A percentile compares a stretch with the other conserved stretches of the same genome.
These are phyloP conservation scores for Lentinula raphanica DNA, from an alignment of 768 basidiomycete genomes.

Conservation along the genomic window DNA sequence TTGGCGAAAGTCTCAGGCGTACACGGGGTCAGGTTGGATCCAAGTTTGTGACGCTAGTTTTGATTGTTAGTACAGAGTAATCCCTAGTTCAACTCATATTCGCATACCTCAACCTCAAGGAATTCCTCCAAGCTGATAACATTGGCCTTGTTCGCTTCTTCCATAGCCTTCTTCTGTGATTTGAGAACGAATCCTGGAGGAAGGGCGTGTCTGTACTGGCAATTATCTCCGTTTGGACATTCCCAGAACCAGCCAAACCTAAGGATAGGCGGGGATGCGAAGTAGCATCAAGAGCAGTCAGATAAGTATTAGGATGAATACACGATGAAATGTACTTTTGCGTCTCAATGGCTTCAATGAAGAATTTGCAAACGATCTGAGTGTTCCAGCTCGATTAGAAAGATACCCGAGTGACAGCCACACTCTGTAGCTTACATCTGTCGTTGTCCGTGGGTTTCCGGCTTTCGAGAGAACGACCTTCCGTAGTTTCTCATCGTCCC, in stretches of 20 bases:
- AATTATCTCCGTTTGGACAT: slow-evolving; percentile 82
- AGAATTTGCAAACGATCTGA: slow-evolving; percentile 96
- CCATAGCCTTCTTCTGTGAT: slow-evolving; percentile 86
- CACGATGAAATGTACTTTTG: slow-evolving; percentile 51
- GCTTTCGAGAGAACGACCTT: slow-evolving; percentile 83
- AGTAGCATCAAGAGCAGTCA: neutral
- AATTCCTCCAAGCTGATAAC: slow-evolving; percentile 94
- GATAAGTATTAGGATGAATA: too few species aligned
- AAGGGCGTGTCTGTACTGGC: slow-evolving; percentile 92
- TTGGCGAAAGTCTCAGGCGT: slow-evolving; percentile 85
- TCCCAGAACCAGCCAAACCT: slow-evolving; percentile 97
- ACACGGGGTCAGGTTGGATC: slow-evolving; percentile 85
- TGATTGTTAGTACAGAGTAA: too few species aligned
- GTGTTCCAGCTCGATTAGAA: neutral
- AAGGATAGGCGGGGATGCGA: neutral
- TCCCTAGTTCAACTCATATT: neutral
- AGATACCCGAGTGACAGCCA: neutral
- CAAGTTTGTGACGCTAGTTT: slow-evolving; percentile 96
- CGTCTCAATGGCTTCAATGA: slow-evolving; percentile 92
- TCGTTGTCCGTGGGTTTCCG: slow-evolving; percentile 88
- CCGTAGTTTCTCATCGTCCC: slow-evolving; percentile 93
- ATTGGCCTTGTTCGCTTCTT: slow-evolving; percentile 86
- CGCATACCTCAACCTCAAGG: slow-evolving; percentile 86
- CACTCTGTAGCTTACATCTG: slow-evolving; percentile 58
- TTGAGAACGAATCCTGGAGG: slow-evolving; percentile 96